Evolutionary conservation across 495 filamentous ascomycete species (phyloP).

Genomic region (Neurospora hispaniola): DNA sequence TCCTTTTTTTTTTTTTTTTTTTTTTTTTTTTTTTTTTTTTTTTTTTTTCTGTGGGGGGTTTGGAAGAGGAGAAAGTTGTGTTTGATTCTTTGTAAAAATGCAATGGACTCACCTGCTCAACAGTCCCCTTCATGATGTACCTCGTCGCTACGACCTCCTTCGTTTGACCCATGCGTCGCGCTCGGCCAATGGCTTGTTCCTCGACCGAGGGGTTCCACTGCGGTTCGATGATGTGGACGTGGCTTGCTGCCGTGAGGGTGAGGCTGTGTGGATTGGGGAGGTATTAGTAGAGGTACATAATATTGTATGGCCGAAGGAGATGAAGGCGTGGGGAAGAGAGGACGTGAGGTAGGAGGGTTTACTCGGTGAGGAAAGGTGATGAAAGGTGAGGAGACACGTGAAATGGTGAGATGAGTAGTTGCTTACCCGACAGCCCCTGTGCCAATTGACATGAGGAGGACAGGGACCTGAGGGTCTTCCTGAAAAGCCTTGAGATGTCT

Average conservation of each 20-base stretch:
- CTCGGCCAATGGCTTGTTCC: constrained; percentile 29
- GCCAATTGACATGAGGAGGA: constrained; percentile 34
- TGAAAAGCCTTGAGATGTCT: constrained; percentile 13
- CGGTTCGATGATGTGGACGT: constrained; percentile 31
- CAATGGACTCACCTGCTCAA: not conserved
- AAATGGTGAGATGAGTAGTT: constrained; percentile 3
- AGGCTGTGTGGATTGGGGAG: not conserved
- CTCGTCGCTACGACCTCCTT: constrained; percentile 20
- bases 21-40: too few relatives aligned
- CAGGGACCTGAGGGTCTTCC: constrained; percentile 10
- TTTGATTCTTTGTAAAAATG: too few relatives aligned
- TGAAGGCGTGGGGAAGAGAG: not conserved
- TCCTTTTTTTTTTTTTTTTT: too few relatives aligned
- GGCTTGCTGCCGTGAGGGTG: constrained; percentile 29
- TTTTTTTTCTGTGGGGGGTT: too few relatives aligned
- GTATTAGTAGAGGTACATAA: too few relatives aligned
- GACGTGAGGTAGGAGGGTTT: not conserved
- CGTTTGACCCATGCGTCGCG: constrained; percentile 27
- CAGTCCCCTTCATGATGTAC: constrained; percentile 1
- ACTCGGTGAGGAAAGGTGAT: not conserved
- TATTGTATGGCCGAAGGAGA: not conserved
- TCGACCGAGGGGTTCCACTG: constrained; percentile 37
- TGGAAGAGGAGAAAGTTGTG: too few relatives aligned
- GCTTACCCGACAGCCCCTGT: constrained; percentile 32
- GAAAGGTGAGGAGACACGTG: constrained; percentile 18